Conservation (phyloP, 83 land plant species). For the Diphasiastrum complanatum region DNA sequence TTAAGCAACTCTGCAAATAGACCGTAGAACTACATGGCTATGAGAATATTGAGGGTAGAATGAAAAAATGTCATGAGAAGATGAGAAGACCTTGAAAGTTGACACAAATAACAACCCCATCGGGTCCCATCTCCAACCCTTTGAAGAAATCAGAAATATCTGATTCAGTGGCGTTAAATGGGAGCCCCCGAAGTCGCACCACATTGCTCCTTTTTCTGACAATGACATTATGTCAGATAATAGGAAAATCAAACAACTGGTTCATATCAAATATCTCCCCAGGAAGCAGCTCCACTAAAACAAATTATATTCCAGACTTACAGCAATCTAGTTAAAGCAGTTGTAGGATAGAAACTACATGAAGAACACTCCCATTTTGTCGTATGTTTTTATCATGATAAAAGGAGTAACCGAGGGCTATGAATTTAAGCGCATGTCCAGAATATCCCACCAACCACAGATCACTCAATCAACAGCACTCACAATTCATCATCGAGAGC, state of each 20-base stretch:
- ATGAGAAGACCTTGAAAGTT: slow-evolving; percentile 34
- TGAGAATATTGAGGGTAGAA: not conserved
- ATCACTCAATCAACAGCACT: slow-evolving; percentile 14
- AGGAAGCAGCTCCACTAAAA: no score
- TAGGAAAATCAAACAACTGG: not conserved
- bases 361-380: no score
- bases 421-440: not conserved
- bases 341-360: no score
- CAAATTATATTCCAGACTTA: no score
- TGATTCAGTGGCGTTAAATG: slow-evolving; percentile 38
- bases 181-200: slow-evolving; percentile 38
- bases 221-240: not conserved
- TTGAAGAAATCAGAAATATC: slow-evolving; percentile 37
- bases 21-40: not conserved
- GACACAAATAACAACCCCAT: slow-evolving; percentile 44
- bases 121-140: slow-evolving; percentile 41
- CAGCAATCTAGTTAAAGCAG: no score
- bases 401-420: not conserved
- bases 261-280: no score
- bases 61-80: slow-evolving; percentile 1
- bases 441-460: not conserved
- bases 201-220: slow-evolving; percentile 43
- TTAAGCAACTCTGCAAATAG: not conserved
- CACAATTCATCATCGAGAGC: slow-evolving; percentile 45
- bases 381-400: not conserved